Conservation (phyloP, 805 yeast species). For the Candida caryicola region DNA sequence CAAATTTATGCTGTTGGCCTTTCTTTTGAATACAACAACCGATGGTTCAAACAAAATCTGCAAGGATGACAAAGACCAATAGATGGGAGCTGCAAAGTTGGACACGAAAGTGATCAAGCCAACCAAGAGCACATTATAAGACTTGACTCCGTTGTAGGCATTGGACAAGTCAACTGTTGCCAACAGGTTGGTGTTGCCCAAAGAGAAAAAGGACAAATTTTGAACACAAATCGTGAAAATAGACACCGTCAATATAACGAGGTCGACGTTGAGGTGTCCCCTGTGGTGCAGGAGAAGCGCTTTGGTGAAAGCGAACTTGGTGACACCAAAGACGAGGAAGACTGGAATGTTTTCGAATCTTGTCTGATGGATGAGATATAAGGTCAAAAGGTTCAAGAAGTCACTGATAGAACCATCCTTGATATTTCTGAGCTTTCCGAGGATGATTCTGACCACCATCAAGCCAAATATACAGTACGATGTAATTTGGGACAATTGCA, state of each 20-base stretch:
- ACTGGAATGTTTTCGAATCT: constrained; percentile 55
- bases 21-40: constrained; percentile 13
- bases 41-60: constrained; percentile 38
- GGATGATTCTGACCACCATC: constrained; percentile 27
- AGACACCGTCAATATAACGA: constrained; percentile 22
- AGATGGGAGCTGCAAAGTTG: constrained; percentile 85
- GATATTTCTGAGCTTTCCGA: constrained; percentile 21
- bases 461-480: constrained; percentile 25
- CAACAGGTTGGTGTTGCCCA: constrained; percentile 89
- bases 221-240: constrained; percentile 55
- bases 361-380: constrained; percentile 54
- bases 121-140: constrained; percentile 66
- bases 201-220: constrained; percentile 75
- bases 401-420: constrained; percentile 33
- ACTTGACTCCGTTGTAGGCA: constrained; percentile 83
- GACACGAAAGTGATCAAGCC: constrained; percentile 76
- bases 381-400: constrained; percentile 31
- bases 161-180: constrained; percentile 89
- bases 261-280: constrained; percentile 14
- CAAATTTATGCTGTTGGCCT: constrained; percentile 10
- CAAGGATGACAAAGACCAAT: constrained; percentile 61
- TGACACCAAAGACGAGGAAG: constrained; percentile 35
- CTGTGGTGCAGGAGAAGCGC: constrained; percentile 8
- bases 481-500: constrained; percentile 26
- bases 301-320: constrained; percentile 21